Evolutionary conservation across 805 yeast genomes (phyloP).

Genomic region (Yarrowia keelungensis): DNA sequence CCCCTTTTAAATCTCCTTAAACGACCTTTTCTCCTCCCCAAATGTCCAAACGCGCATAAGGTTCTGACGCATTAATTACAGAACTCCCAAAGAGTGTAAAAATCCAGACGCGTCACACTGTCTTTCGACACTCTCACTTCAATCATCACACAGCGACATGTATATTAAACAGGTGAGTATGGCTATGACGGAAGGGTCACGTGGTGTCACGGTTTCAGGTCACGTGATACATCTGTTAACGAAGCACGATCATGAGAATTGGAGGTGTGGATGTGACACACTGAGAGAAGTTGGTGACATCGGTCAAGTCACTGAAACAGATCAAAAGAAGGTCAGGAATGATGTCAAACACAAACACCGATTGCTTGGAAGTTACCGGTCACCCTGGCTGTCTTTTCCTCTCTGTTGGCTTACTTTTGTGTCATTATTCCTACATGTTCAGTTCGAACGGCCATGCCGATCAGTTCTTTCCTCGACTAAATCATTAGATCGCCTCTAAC

Average conservation of each 20-base stretch:
- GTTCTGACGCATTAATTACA: slow-evolving; percentile 17
- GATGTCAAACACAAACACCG: too few species aligned
- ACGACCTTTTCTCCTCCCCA: not conserved
- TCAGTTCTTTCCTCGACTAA: too few species aligned
- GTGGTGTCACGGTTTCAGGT: not conserved
- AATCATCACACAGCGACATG: not conserved
- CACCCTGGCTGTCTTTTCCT: too few species aligned
- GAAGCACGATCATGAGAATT: too few species aligned
- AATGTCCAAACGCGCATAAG: not conserved
- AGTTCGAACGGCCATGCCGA: too few species aligned
- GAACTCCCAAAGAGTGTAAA: slow-evolving; percentile 10
- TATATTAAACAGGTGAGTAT: slow-evolving; percentile 35
- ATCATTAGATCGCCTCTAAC: not conserved
- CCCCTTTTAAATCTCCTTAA: not conserved
- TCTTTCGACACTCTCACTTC: not conserved
- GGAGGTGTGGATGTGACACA: too few species aligned
- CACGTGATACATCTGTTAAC: not conserved
- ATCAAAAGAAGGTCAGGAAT: too few species aligned
- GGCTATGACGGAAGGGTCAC: not conserved
- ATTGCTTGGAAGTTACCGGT: too few species aligned
- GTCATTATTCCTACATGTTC: too few species aligned
- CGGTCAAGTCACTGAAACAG: too few species aligned
- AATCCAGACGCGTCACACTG: slow-evolving; percentile 27
- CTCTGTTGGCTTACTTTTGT: too few species aligned
- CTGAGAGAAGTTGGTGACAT: too few species aligned